Base-by-base conservation (phyloP, 2,329 filamentous ascomycete species). In the Xylariaceae sp. region DNA sequence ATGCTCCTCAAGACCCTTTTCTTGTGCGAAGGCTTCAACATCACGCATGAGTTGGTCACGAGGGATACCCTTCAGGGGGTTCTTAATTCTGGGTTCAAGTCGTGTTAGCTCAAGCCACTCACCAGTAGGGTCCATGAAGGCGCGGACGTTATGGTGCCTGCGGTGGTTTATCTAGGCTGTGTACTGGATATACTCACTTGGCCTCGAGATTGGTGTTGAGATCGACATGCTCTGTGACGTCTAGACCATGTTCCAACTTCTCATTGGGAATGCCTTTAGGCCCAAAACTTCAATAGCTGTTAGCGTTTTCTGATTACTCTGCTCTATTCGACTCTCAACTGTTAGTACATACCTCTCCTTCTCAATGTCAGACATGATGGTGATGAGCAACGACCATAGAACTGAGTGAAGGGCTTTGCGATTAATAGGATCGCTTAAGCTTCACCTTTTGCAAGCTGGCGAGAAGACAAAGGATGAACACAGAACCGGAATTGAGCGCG, bases 1-100 rank as follows among this genome's bases (percentile, higher is more conserved):
- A 59, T 87, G 78, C 48, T 87, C 81, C 2, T 74, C 70, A 21
- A 92, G 76, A 20, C 78, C 78, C 60, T 87, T 81, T 35, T 79
- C 72, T 11, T 75, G 73, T 32, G 85, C 86, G 64, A 89, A 90
- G n/a, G 75, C 74, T 45, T 84, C 67, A 32, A 71, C 85, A 63
- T 86, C 78, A 27, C 70, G 67, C 70, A 85, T 77, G n/a, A 85
- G 76, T 48, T 79, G 71, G 3, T 75, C 72, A 40, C 73, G 75
- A 6, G 81, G 74, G 48, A 85, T 78, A 11, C 76, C 76, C 40
- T 73, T 71, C 27, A 79, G 71, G 20, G 77, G 77, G 53, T 79
- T 79, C 56, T 72, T 73, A 56, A 79, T 77, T 60, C 75, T 78
- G 35, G 8, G 21, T 6, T 47, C 10, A 2, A 13, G 33, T 23